These are phyloP conservation scores for Eucalyptus urophylla DNA, from an alignment of 345 rosid species.

Conservation along the genomic window DNA sequence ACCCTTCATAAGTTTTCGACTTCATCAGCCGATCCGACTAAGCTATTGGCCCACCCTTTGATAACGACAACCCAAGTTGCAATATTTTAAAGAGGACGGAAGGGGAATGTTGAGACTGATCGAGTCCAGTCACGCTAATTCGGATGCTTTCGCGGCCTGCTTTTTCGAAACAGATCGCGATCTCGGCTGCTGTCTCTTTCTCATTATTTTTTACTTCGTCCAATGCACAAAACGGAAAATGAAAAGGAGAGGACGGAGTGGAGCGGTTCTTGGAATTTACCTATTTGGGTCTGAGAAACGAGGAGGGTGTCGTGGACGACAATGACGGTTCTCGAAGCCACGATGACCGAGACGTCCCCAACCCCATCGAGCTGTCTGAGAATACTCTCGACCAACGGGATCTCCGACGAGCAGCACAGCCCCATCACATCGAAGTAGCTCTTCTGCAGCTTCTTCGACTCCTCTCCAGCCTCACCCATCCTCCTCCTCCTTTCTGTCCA, in stretches of 20 bases:
- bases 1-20: background rate
- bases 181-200: background rate
- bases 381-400: constrained; percentile 57
- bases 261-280: constrained; percentile 6
- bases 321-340: constrained; percentile 72
- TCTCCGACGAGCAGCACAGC: constrained; percentile 85
- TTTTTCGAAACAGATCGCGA: background rate
- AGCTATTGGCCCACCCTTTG: background rate
- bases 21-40: background rate
- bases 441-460: constrained; percentile 27
- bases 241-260: background rate
- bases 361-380: constrained; percentile 55
- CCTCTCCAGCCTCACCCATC: background rate
- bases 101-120: background rate
- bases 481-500: background rate
- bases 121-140: background rate
- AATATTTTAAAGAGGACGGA: background rate
- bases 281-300: constrained; percentile 62
- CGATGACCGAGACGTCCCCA: constrained; percentile 53
- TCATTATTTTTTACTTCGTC: background rate
- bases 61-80: background rate
- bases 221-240: background rate
- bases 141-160: background rate
- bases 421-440: constrained; percentile 89
- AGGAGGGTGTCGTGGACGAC: constrained; percentile 73